These are phyloP conservation scores for Trametes elegans DNA, from an alignment of 768 basidiomycete species.

Conservation along the genomic window DNA sequence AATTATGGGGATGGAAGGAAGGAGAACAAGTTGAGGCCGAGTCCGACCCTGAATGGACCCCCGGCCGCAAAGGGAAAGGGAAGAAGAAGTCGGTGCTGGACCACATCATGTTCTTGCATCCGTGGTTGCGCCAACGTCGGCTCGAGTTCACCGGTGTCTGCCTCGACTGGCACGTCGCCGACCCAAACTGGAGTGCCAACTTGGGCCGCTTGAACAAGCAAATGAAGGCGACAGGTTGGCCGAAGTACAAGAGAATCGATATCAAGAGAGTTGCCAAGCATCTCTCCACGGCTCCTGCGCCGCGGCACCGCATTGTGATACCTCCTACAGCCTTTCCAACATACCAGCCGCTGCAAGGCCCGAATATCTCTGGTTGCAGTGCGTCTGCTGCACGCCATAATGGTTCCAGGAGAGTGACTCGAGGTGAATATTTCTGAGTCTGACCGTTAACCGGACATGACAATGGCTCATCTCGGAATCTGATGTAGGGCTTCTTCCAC, in stretches of 20 bases:
- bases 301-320: not conserved
- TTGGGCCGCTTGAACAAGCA: not conserved
- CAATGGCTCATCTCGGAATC: too few species aligned
- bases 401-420: too few species aligned
- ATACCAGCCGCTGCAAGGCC: not conserved
- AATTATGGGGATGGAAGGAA: not conserved
- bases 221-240: not conserved
- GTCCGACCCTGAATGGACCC: too few species aligned
- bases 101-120: not conserved
- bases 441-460: too few species aligned
- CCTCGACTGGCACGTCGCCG: not conserved
- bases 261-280: not conserved
- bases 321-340: not conserved
- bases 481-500: too few species aligned
- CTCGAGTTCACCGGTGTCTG: not conserved
- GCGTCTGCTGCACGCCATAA: too few species aligned
- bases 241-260: not conserved
- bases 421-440: too few species aligned
- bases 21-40: too few species aligned
- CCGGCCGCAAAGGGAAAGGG: not conserved
- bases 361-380: not conserved
- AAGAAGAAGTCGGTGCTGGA: not conserved
- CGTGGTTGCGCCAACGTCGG: not conserved
- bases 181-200: not conserved
- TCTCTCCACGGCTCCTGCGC: not conserved